Evolutionary conservation across 169 alveolate genomes (phyloP).

Genomic region (Gregarina niphandrodes): DNA sequence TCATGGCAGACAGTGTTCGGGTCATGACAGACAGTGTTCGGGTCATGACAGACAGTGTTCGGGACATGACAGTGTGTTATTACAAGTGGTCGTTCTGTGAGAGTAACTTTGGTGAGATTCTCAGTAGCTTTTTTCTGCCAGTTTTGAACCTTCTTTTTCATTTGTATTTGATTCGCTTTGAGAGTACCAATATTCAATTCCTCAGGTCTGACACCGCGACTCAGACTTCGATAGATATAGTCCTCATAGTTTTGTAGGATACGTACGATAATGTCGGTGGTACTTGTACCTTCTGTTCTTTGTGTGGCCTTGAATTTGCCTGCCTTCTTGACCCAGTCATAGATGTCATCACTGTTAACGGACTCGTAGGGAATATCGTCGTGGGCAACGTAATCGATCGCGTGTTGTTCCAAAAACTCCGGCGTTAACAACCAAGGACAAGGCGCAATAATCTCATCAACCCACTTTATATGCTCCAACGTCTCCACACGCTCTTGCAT

Average conservation of each 20-base stretch:
- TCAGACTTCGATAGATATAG: conserved; percentile 64
- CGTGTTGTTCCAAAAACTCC: conserved; percentile 55
- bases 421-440: conserved; percentile 79
- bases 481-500: conserved; percentile 72
- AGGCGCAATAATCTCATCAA: conserved; percentile 82
- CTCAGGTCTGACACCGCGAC: conserved; percentile 66
- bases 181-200: conserved; percentile 68
- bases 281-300: conserved; percentile 81
- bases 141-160: conserved; percentile 49
- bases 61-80: not conserved
- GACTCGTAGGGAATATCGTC: conserved; percentile 72
- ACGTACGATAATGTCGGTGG: conserved; percentile 73
- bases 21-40: too few species aligned
- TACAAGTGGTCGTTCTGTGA: conserved; percentile 47
- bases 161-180: conserved; percentile 53
- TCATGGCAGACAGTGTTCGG: too few species aligned
- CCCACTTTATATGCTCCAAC: conserved; percentile 77
- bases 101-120: conserved; percentile 49
- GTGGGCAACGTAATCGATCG: conserved; percentile 73
- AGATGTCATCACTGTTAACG: conserved; percentile 67
- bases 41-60: not conserved
- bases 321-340: conserved; percentile 60
- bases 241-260: conserved; percentile 77
- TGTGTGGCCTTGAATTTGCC: conserved; percentile 68
- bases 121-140: conserved; percentile 57